These are phyloP conservation scores for Lasiosphaeria ovina DNA, from an alignment of 495 filamentous ascomycete species.

Conservation along the genomic window DNA sequence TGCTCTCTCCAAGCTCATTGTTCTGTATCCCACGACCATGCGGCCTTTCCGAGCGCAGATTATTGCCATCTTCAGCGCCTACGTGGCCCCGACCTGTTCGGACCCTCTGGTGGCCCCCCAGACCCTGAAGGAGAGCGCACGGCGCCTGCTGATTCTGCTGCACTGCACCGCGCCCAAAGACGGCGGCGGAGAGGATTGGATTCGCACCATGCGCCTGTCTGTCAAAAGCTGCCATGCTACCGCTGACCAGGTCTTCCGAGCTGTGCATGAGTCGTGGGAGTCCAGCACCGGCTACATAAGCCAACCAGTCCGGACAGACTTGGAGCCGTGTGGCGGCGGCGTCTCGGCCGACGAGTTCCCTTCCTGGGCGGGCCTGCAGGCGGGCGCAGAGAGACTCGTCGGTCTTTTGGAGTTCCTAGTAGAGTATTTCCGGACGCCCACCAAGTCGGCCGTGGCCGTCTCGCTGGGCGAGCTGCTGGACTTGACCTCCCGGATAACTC, in stretches of 20 bases:
- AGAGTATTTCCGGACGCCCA: conserved; percentile 50
- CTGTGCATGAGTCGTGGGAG: conserved; percentile 75
- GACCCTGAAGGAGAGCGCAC: conserved; percentile 50
- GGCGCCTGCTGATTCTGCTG: conserved; percentile 62
- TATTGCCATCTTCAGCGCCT: conserved; percentile 53
- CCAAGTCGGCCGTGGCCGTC: conserved; percentile 58
- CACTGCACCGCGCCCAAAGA: conserved; percentile 77
- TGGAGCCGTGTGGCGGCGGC: conserved; percentile 44
- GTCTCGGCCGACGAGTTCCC: conserved; percentile 51
- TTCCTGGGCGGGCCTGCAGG: conserved; percentile 66
- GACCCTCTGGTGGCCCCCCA: conserved; percentile 45
- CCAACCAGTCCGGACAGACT: conserved; percentile 34
- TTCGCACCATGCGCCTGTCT: conserved; percentile 55
- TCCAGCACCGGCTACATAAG: conserved; percentile 46
- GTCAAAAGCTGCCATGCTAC: conserved; percentile 64
- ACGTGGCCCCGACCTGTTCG: conserved; percentile 56
- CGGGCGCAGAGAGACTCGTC: conserved; percentile 65
- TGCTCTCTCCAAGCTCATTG: conserved; percentile 64
- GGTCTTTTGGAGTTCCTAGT: conserved; percentile 60
- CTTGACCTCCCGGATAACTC: conserved; percentile 64
- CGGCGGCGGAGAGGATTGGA: conserved; percentile 70
- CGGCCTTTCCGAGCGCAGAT: conserved; percentile 71
- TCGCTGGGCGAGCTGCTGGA: conserved; percentile 65
- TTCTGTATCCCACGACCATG: conserved; percentile 73
- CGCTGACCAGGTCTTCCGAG: conserved; percentile 70